Evolutionary conservation across 176 grass and related monocot genomes (phyloP).

Genomic region (Musa troglodytarum): DNA sequence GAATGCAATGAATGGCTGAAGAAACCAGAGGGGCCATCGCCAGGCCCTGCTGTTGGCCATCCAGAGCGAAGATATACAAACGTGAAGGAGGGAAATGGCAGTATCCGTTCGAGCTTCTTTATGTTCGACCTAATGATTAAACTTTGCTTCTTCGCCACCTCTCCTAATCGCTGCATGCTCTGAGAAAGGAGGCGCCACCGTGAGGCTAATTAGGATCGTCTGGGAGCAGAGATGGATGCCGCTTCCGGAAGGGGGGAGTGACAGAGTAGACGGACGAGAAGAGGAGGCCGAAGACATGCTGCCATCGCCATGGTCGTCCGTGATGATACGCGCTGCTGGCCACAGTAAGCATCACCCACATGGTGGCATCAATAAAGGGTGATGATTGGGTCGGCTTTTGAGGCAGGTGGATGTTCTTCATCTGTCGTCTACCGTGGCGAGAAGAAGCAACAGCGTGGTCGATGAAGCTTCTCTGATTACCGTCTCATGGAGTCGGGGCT

Average conservation of each 20-base stretch:
- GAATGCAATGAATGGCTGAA: no score
- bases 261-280: background rate
- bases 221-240: no score
- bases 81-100: no score
- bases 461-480: background rate
- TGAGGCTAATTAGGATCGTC: no score
- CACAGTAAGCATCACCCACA: background rate
- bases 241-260: background rate
- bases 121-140: no score
- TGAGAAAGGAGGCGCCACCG: no score
- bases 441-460: no score
- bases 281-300: background rate
- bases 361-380: slow-evolving; percentile 3
- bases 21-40: no score
- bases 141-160: no score
- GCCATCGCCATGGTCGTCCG: background rate
- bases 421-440: background rate
- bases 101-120: no score
- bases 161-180: no score
- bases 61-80: no score
- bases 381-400: background rate
- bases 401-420: background rate
- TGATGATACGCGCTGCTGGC: background rate
- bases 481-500: background rate
- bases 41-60: background rate